Percentiles rank a stretch among this genome's conserved stretches.
These are phyloP conservation scores for Fusarium pseudocircinatum DNA, from an alignment of 2,329 filamentous ascomycete genomes.

Conservation along the genomic window DNA sequence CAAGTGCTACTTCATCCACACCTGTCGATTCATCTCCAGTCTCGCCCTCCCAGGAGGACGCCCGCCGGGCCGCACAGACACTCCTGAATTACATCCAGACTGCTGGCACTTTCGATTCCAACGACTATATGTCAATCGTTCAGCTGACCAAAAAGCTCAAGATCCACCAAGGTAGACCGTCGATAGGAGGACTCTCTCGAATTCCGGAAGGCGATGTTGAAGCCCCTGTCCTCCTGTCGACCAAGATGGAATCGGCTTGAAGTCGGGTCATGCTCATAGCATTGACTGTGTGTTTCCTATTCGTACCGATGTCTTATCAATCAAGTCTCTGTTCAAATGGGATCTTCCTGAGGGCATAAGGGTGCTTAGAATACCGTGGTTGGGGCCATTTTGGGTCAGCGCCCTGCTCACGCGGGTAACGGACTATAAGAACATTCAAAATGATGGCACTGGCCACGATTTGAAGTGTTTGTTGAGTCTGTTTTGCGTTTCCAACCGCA, in stretches of 20 bases:
- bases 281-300: slow-evolving; percentile 9
- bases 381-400: background rate
- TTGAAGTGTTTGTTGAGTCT: slow-evolving; percentile 1
- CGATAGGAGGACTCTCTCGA: slow-evolving; percentile 61
- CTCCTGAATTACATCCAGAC: slow-evolving; percentile 84
- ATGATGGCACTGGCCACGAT: background rate
- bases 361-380: slow-evolving; percentile 3
- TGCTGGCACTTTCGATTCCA: slow-evolving; percentile 76
- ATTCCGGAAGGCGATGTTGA: slow-evolving; percentile 68
- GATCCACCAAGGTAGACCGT: slow-evolving; percentile 59
- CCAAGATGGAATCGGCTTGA: slow-evolving; percentile 47
- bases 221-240: slow-evolving; percentile 47
- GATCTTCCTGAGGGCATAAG: background rate
- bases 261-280: background rate
- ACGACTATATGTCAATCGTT: slow-evolving; percentile 80
- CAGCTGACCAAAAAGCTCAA: slow-evolving; percentile 89
- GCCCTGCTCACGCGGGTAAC: slow-evolving; percentile 20
- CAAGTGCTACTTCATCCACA: slow-evolving; percentile 34
- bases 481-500: background rate
- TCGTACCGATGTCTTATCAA: slow-evolving; percentile 20
- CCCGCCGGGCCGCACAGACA: slow-evolving; percentile 80
- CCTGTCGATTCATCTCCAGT: slow-evolving; percentile 65
- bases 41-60: slow-evolving; percentile 86
- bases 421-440: background rate
- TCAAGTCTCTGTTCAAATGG: slow-evolving; percentile 19